These are phyloP conservation scores for Aspergillus tanneri DNA, from an alignment of 2,329 filamentous ascomycete genomes.

Conservation along the genomic window DNA sequence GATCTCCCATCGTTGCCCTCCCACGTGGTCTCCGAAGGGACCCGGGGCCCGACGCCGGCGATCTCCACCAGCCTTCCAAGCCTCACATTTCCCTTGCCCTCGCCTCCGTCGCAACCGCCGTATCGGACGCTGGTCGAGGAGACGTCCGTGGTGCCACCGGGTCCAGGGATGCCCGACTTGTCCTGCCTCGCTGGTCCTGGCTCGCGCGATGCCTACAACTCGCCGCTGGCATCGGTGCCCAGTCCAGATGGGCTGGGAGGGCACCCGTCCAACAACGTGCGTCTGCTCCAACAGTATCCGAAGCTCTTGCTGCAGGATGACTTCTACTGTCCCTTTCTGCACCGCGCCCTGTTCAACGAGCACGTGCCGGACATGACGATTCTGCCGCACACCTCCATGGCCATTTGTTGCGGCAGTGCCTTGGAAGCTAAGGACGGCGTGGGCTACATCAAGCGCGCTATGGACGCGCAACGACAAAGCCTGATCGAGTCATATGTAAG, in stretches of 20 bases:
- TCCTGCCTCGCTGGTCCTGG: neutral
- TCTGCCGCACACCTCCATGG: constrained; percentile 22
- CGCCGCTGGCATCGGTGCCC: neutral
- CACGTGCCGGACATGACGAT: constrained; percentile 21
- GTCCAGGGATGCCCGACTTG: neutral
- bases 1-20: constrained; percentile 5
- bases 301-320: constrained; percentile 15
- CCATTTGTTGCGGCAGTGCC: constrained; percentile 22
- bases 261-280: neutral
- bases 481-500: constrained; percentile 19
- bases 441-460: constrained; percentile 18
- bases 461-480: constrained; percentile 21
- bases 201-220: neutral
- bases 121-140: neutral
- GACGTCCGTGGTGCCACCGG: neutral
- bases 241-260: neutral
- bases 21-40: neutral
- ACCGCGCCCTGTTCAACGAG: constrained; percentile 19
- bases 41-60: neutral
- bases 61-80: too few species aligned
- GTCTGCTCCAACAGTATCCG: constrained; percentile 20
- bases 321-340: constrained; percentile 19
- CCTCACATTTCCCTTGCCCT: too few species aligned
- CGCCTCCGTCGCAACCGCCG: too few species aligned
- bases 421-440: constrained; percentile 13